Base-by-base conservation (phyloP, 78 protist species). In the Paratrimastix pyriformis region DNA sequence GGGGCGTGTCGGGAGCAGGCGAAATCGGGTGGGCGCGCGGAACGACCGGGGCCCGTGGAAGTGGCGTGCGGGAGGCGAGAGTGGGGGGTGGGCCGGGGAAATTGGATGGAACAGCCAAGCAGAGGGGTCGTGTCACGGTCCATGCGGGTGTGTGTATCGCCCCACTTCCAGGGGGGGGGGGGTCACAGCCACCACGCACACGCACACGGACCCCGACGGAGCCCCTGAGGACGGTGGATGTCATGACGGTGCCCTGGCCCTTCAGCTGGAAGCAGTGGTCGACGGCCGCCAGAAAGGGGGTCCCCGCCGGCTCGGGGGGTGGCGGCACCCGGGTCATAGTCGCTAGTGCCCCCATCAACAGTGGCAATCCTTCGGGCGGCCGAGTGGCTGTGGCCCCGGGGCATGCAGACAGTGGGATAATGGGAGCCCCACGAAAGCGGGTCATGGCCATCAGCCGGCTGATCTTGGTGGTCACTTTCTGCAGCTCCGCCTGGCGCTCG, bases 231-330 rank as follows among this genome's bases (percentile, higher is more conserved):
- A 92, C 83, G 0, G 97, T 93, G 46, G 96, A 96, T 0, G 98
- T 95, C 79, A 92, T 6, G 15, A 95, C 90, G 0, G 98, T 89
- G 11, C 98, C 98, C 50, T 84, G 84, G 87, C 35, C 98, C 97
- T 42, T 91, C 86, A 60, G 11, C 46, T 32, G 46, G 71, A 94
- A 95, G 86, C 98, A 95, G 75, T 95, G 98, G 76, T 95, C 98
- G 77, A 95, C 84, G 39, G 91, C 88, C 48, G 92, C 84, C 42
- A 86, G 57, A 2, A 94, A 83, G 8, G 87, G 79, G 18, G 57
- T 52, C 35, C 3, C 58, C 42, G 66, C 50, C 9, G 59, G 71
- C 42, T 52, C n/a, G 9, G 48, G 29, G 2, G 40, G 9, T 0
- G 24, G 33, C 37, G 48, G 50, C 35, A 69, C 5, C 32, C 11